Conservation (phyloP, 345 rosid genomes). For the Eucalyptus lansdowneana region DNA sequence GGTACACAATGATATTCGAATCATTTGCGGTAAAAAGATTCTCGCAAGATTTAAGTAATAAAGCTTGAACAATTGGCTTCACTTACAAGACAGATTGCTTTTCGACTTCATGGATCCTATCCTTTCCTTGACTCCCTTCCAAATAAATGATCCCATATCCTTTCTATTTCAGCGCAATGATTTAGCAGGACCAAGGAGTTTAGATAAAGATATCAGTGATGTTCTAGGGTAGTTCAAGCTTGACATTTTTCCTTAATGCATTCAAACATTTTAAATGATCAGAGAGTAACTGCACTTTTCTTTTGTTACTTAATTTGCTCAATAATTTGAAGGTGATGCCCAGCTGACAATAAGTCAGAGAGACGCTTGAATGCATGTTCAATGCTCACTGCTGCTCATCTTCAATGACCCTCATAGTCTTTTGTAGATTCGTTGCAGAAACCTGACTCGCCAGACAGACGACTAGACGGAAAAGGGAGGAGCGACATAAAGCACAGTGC, state of each 20-base stretch:
- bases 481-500: not conserved
- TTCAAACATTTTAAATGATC: not conserved
- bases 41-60: not conserved
- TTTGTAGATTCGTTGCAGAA: not conserved
- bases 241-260: not conserved
- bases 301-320: not conserved
- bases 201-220: not conserved
- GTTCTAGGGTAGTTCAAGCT: not conserved
- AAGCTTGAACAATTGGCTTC: not conserved
- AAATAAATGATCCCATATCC: not conserved
- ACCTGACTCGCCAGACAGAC: not conserved
- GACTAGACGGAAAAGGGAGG: not conserved
- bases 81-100: not conserved
- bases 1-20: not conserved
- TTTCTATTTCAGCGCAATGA: not conserved
- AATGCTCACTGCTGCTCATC: not conserved
- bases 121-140: not conserved
- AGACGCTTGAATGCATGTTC: not conserved
- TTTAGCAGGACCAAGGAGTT: not conserved
- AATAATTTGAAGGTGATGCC: not conserved
- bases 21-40: not conserved
- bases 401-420: not conserved
- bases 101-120: not conserved
- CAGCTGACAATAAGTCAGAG: not conserved
- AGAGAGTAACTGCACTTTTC: not conserved